Evolutionary conservation across 768 basidiomycete species (phyloP).

Genomic region (Tubosaeta brunneosetosa): DNA sequence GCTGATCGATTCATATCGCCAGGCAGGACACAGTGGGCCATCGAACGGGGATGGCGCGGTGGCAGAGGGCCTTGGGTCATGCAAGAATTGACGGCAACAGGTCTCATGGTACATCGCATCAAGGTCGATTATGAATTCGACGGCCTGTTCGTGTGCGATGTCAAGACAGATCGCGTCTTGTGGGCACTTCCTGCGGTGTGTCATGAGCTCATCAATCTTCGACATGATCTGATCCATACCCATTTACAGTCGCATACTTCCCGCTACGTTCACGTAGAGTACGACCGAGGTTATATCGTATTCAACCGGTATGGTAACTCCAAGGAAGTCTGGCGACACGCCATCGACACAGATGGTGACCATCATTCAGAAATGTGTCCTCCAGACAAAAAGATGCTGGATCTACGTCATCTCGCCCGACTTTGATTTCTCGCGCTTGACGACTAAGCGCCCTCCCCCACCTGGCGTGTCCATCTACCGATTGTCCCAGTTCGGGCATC

Average conservation of each 20-base stretch:
- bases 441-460: constrained; percentile 31
- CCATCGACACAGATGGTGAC: constrained; percentile 30
- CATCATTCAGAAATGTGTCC: constrained; percentile 24
- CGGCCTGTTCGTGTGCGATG: constrained; percentile 57
- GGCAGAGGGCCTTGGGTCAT: constrained; percentile 37
- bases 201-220: constrained; percentile 12
- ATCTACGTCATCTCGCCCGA: constrained; percentile 24
- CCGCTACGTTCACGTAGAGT: constrained; percentile 63
- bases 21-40: constrained; percentile 45
- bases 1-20: constrained; percentile 7
- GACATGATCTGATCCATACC: constrained; percentile 2
- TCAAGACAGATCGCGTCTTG: constrained; percentile 66
- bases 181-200: constrained; percentile 59
- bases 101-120: constrained; percentile 57
- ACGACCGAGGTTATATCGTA: constrained; percentile 63
- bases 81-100: constrained; percentile 31
- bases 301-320: constrained; percentile 54
- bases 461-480: constrained; percentile 20
- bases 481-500: constrained; percentile 11
- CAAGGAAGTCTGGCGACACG: constrained; percentile 70
- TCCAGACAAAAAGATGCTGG: constrained; percentile 31
- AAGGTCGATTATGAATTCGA: constrained; percentile 67
- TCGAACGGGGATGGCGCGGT: constrained; percentile 56
- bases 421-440: constrained; percentile 15
- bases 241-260: constrained; percentile 4